Conservation (phyloP, 768 basidiomycete species). For the Sarcodon aspratus region DNA sequence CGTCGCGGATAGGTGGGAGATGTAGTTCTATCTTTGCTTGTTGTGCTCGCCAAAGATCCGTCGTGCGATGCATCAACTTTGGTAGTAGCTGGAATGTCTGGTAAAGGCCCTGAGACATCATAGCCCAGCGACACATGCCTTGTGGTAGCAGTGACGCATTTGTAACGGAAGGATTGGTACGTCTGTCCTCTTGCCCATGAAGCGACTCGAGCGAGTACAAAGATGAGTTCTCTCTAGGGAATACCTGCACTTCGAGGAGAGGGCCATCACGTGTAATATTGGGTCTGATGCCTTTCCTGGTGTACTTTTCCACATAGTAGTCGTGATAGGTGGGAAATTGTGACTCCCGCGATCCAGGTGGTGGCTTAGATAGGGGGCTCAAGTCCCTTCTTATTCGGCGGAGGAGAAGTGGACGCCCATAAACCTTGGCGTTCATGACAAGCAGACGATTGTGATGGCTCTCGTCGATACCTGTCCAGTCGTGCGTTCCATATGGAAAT, state of each 20-base stretch:
- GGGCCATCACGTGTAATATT: slow-evolving; percentile 45
- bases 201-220: background rate
- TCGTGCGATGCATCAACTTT: slow-evolving; percentile 52
- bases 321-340: slow-evolving; percentile 42
- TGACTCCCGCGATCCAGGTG: slow-evolving; percentile 36
- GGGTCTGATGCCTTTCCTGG: slow-evolving; percentile 27
- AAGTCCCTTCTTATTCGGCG: slow-evolving; percentile 53
- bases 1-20: slow-evolving; percentile 46
- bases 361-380: slow-evolving; percentile 49
- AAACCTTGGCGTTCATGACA: slow-evolving; percentile 41
- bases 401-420: slow-evolving; percentile 45
- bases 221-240: slow-evolving; percentile 27
- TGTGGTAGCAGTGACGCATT: slow-evolving; percentile 15
- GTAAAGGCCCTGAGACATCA: slow-evolving; percentile 38
- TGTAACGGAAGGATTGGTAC: background rate
- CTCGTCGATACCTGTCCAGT: slow-evolving; percentile 46
- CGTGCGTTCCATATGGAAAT: slow-evolving; percentile 34
- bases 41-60: slow-evolving; percentile 49
- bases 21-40: slow-evolving; percentile 40
- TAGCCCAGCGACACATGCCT: slow-evolving; percentile 41
- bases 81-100: slow-evolving; percentile 50
- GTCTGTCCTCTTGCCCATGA: background rate
- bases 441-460: slow-evolving; percentile 37
- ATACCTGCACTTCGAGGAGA: slow-evolving; percentile 44
- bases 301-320: slow-evolving; percentile 46